These are phyloP conservation scores for Fusarium scirpi DNA, from an alignment of 2,329 filamentous ascomycete genomes.

Conservation along the genomic window DNA sequence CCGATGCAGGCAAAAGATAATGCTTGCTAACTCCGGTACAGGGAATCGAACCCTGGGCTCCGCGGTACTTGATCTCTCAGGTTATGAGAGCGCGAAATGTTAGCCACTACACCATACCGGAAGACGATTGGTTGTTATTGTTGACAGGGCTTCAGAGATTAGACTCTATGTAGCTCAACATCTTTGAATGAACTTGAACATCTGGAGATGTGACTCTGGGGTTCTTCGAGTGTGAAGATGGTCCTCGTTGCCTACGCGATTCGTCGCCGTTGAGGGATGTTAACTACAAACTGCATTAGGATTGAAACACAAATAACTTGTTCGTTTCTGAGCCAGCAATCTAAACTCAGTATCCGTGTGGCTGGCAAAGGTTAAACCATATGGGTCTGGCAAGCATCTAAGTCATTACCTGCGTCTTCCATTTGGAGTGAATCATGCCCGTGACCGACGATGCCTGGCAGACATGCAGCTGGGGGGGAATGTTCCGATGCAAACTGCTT, in stretches of 20 bases:
- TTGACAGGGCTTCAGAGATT: not conserved
- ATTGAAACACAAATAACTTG: not conserved
- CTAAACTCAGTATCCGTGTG: not conserved
- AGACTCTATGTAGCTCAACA: too few species aligned
- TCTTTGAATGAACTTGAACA: too few species aligned
- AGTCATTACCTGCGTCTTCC: not conserved
- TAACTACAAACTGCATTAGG: fast-evolving
- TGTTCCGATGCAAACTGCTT: not conserved
- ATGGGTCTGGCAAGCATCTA: too few species aligned
- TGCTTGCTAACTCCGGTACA: not conserved
- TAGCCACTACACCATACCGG: slow-evolving; percentile 53
- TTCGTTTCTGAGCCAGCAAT: not conserved
- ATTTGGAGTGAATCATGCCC: too few species aligned
- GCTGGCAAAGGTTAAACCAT: too few species aligned
- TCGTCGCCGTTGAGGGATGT: fast-evolving
- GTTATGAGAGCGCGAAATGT: slow-evolving; percentile 26
- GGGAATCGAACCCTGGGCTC: slow-evolving; percentile 13
- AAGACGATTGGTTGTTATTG: slow-evolving; percentile 1
- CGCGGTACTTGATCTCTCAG: slow-evolving; percentile 4
- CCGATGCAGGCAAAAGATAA: not conserved
- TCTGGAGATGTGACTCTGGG: too few species aligned
- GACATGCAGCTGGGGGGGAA: not conserved
- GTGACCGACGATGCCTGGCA: fast-evolving
- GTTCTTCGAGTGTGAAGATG: too few species aligned
- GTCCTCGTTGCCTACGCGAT: fast-evolving